phyloP scores from a whole-genome alignment of 2,329 filamentous ascomycete species.

The Trichoderma semiorbis region DNA sequence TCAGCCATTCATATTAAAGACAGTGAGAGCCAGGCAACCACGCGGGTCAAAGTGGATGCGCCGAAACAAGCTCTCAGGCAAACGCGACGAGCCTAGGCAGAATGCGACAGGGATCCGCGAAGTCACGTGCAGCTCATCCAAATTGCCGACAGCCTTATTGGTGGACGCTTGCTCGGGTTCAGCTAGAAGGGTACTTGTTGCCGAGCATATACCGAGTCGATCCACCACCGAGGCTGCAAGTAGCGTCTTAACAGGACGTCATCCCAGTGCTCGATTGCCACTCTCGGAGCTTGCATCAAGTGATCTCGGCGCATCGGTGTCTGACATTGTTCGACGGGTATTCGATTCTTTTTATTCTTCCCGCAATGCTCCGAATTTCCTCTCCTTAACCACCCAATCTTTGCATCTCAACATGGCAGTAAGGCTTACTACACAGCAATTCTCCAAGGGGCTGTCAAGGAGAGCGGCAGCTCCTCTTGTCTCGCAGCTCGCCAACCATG shows the following conservation, averaged over 20 bases:
- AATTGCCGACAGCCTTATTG: conserved; percentile 30
- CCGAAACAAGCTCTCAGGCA: conserved; percentile 27
- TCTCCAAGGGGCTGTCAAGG: conserved; percentile 29
- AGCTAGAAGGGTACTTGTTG: conserved; percentile 20
- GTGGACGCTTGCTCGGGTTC: background rate
- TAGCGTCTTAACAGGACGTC: background rate
- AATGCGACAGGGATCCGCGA: conserved; percentile 27
- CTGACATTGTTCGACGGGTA: background rate
- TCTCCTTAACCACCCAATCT: background rate
- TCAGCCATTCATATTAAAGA: background rate
- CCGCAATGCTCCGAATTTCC: background rate
- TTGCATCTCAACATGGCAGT: conserved; percentile 29
- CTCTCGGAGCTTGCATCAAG: conserved; percentile 15
- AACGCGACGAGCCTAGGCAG: conserved; percentile 29
- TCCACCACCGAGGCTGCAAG: background rate
- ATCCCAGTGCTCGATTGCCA: conserved; percentile 6
- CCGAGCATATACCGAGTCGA: background rate
- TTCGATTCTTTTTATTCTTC: background rate
- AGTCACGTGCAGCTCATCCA: conserved; percentile 29
- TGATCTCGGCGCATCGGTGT: conserved; percentile 18
- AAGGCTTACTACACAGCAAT: conserved; percentile 30
- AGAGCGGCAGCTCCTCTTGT: conserved; percentile 28
- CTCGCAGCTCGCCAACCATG: conserved; percentile 31
- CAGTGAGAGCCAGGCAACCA: background rate
- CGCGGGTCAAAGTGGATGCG: conserved; percentile 17